Evolutionary conservation across 2,329 filamentous ascomycete genomes (phyloP).

Genomic region (Sordariomycetes sp.): DNA sequence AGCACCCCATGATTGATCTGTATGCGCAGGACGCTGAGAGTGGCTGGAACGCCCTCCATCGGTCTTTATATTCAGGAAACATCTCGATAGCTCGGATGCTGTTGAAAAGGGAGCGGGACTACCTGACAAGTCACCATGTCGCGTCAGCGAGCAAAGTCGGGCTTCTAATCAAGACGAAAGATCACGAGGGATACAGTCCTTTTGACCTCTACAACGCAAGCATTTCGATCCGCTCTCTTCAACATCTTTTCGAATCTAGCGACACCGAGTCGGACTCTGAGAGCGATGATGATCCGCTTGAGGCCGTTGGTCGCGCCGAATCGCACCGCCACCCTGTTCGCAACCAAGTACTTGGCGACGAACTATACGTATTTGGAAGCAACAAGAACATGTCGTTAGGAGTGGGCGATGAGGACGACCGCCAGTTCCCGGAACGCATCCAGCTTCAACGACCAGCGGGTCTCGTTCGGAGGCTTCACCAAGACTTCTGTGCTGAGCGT

Average conservation of each 20-base stretch:
- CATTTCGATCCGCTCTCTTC: slow-evolving; percentile 65
- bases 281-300: slow-evolving; percentile 45
- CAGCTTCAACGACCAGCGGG: slow-evolving; percentile 67
- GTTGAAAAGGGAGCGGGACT: slow-evolving; percentile 65
- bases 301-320: too few relatives aligned
- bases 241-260: slow-evolving; percentile 17
- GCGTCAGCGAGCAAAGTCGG: slow-evolving; percentile 54
- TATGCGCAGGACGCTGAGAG: slow-evolving; percentile 84
- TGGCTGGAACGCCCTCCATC: slow-evolving; percentile 91
- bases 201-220: slow-evolving; percentile 89
- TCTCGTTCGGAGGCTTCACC: slow-evolving; percentile 64
- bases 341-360: slow-evolving; percentile 49
- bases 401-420: slow-evolving; percentile 90
- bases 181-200: slow-evolving; percentile 87
- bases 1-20: slow-evolving; percentile 75
- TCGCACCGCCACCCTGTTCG: not conserved
- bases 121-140: slow-evolving; percentile 50
- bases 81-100: slow-evolving; percentile 76
- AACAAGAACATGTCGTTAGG: slow-evolving; percentile 92
- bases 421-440: slow-evolving; percentile 85
- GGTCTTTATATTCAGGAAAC: slow-evolving; percentile 84
- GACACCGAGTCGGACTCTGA: slow-evolving; percentile 43
- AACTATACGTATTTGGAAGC: slow-evolving; percentile 89
- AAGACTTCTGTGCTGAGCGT: slow-evolving; percentile 49
- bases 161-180: slow-evolving; percentile 87